Percentiles rank a stretch among this genome's conserved stretches.
Evolutionary conservation across 2,329 filamentous ascomycete genomes (phyloP).

Genomic region (Fusarium xylarioides): DNA sequence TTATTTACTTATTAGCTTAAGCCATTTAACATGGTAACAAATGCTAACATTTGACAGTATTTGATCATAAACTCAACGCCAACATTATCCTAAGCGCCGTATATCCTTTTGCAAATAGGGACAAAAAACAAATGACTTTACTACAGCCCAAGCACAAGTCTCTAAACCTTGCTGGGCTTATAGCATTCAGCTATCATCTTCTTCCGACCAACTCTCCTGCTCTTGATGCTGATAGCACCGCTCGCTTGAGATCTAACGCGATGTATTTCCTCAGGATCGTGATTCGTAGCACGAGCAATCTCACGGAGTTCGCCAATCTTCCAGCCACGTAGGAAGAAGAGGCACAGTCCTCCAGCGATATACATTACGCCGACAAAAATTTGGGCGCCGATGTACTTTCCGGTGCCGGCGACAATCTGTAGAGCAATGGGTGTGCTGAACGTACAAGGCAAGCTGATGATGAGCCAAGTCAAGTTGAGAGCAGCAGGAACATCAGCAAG

Average conservation of each 20-base stretch:
- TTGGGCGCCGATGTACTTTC: slow-evolving; percentile 62
- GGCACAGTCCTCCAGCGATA: slow-evolving; percentile 54
- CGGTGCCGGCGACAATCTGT: slow-evolving; percentile 56
- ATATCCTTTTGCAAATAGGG: background rate
- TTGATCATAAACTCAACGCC: background rate
- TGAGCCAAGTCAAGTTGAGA: slow-evolving; percentile 76
- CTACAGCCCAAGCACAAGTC: background rate
- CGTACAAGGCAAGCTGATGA: slow-evolving; percentile 74
- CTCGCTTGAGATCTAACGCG: slow-evolving; percentile 44
- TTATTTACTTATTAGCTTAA: background rate
- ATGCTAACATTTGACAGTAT: background rate
- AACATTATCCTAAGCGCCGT: background rate
- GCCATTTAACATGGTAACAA: background rate
- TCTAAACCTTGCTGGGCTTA: slow-evolving; percentile 42
- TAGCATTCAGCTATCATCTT: slow-evolving; percentile 47
- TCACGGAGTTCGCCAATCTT: slow-evolving; percentile 50
- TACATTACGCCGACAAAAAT: slow-evolving; percentile 71
- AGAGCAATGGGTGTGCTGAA: slow-evolving; percentile 73
- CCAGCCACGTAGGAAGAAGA: slow-evolving; percentile 50
- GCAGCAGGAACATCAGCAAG: slow-evolving; percentile 72
- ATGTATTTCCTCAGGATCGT: slow-evolving; percentile 44
- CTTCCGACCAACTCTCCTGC: slow-evolving; percentile 44
- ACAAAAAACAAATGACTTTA: background rate
- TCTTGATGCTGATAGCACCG: slow-evolving; percentile 43
- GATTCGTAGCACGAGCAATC: slow-evolving; percentile 44